These are phyloP conservation scores for Tolypocladium endophyticum DNA, from an alignment of 2,329 filamentous ascomycete genomes.

Conservation along the genomic window DNA sequence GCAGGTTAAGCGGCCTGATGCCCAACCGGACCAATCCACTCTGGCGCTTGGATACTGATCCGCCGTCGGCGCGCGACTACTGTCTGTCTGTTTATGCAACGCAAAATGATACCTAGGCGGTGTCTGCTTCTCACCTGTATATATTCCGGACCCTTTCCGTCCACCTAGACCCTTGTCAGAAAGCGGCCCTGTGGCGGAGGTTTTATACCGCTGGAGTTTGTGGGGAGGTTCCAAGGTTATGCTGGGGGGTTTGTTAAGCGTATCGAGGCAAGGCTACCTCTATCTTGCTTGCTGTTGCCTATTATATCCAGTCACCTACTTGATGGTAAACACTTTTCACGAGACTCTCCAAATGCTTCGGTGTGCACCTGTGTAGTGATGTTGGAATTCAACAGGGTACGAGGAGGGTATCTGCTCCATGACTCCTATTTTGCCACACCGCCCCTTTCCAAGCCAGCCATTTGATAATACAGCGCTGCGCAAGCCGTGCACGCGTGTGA, in stretches of 20 bases:
- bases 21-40: not conserved
- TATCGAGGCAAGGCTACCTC: not conserved
- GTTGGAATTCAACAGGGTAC: not conserved
- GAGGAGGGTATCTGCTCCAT: not conserved
- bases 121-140: not conserved
- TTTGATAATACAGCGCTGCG: not conserved
- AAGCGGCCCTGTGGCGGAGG: not conserved
- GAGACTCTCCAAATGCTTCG: not conserved
- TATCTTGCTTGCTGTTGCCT: not conserved
- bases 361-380: not conserved
- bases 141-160: not conserved
- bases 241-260: not conserved
- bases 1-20: slow-evolving; percentile 4
- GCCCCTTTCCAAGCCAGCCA: not conserved
- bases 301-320: not conserved
- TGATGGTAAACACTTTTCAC: not conserved
- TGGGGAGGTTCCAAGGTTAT: not conserved
- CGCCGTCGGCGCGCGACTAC: not conserved
- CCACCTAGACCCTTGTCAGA: not conserved
- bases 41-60: not conserved
- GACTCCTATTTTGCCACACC: not conserved
- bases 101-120: not conserved
- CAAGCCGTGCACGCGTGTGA: not conserved
- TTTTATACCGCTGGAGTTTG: not conserved
- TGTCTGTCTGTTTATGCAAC: no score